These are phyloP conservation scores for Penicillium roqueforti DNA, from an alignment of 495 filamentous ascomycete genomes.

Conservation along the genomic window DNA sequence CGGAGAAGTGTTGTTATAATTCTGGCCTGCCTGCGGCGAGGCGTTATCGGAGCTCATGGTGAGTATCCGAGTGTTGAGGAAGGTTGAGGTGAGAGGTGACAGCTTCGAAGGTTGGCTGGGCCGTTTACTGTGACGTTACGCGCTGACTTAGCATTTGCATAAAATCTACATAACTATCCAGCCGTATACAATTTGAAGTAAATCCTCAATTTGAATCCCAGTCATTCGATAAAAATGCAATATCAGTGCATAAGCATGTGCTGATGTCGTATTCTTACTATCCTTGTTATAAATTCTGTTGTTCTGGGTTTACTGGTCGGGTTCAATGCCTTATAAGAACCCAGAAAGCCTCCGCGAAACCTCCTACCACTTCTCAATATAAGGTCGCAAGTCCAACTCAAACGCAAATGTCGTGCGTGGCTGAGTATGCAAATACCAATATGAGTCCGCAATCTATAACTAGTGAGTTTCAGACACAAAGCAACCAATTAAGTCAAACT, in stretches of 20 bases:
- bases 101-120: neutral
- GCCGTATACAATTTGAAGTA: too few relatives aligned
- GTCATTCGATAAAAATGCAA: neutral
- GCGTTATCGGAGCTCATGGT: conserved; percentile 26
- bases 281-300: neutral
- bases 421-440: conserved; percentile 88
- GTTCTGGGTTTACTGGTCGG: neutral
- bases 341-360: neutral
- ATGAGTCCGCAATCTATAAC: conserved; percentile 79
- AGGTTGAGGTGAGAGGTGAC: neutral
- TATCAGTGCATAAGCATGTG: neutral
- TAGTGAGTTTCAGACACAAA: conserved; percentile 12
- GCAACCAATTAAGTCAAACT: conserved; percentile 24
- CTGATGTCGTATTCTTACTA: neutral
- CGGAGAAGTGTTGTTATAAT: conserved; percentile 6
- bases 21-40: conserved; percentile 18
- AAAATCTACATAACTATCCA: neutral
- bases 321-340: neutral
- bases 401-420: conserved; percentile 75
- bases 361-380: conserved; percentile 67
- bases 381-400: conserved; percentile 79
- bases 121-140: neutral
- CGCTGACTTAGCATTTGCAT: conserved; percentile 1
- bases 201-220: neutral
- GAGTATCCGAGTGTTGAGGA: neutral